Conservation (phyloP, 2,329 filamentous ascomycete genomes). For the Gliomastix tumulicola region DNA sequence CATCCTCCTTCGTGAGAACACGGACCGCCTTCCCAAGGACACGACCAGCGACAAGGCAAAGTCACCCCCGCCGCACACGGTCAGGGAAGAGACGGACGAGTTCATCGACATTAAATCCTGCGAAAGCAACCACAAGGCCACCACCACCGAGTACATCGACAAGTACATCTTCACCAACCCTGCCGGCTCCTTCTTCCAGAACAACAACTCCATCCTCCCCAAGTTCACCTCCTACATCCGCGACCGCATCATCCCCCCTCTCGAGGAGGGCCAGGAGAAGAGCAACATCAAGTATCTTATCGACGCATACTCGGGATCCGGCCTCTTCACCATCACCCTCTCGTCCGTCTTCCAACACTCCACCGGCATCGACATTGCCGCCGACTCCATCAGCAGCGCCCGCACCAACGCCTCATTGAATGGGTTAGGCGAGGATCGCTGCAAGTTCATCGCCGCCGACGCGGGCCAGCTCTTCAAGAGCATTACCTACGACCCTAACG, state of each 20-base stretch:
- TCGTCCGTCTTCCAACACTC: conserved; percentile 77
- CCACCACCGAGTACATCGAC: conserved; percentile 81
- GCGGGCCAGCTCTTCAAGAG: conserved; percentile 75
- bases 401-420: conserved; percentile 74
- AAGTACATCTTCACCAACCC: conserved; percentile 82
- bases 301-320: conserved; percentile 95
- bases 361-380: conserved; percentile 85
- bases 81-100: conserved; percentile 41
- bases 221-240: conserved; percentile 83
- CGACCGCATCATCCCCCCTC: conserved; percentile 60
- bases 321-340: conserved; percentile 93
- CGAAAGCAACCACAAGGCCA: conserved; percentile 78
- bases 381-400: conserved; percentile 71
- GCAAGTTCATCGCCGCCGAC: conserved; percentile 84
- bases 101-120: conserved; percentile 79
- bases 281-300: conserved; percentile 72
- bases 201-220: conserved; percentile 96
- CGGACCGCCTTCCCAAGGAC: conserved; percentile 55
- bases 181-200: conserved; percentile 95
- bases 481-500: conserved; percentile 64
- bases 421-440: conserved; percentile 57
- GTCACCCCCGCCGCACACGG: conserved; percentile 25
- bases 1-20: conserved; percentile 81
- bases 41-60: conserved; percentile 13
- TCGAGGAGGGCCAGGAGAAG: background rate